Evolutionary conservation across 768 basidiomycete species (phyloP), one percentile per base, ranked within the genome.

Genomic region (Leccinellum albellum): DNA sequence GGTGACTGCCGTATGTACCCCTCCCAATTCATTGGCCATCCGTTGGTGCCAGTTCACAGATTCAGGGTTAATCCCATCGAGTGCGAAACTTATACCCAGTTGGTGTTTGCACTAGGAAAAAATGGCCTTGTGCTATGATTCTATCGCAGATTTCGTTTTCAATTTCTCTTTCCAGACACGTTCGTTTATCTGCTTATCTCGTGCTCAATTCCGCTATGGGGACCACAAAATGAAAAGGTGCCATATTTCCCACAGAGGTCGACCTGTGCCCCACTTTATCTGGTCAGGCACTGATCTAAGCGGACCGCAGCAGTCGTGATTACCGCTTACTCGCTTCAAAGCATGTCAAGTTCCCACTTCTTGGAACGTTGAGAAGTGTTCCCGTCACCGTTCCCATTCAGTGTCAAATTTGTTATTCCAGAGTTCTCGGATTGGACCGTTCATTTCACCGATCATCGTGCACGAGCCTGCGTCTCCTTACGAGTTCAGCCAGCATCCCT

Each of bases 271-370:
- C 63, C 64, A 63, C 59, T 60, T 60, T 66, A 70, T 64, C 62
- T 58, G 49, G 56, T 61, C 66, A 70, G 69, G 70, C 64, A 70
- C 69, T 62, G 59, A 66, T 58, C 59, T 60, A 48, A 56, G 51
- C 61, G 60, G 69, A 61, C 56, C 47, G 53, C 55, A 53, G 56
- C 55, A 53, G 56, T 60, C 32, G 56, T 63, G 58, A 72, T 61
- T 58, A 66, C 61, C 56, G 56, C 68, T 60, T 53, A 26, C 61
- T 65, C 61, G 55, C 65, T 55, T 50, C 66, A 68, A 63, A 62
- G 63, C 58, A 65, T 64, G 61, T 59, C 62, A 31, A 20, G 26
- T 64, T 59, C 64, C 67, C 50, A 51, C 55, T 50, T 67, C 58
- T 56, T 23, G 59, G 47, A 53, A 57, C 32, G 54, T 28, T 58